A percentile compares a stretch with the other conserved stretches of the same genome.
Evolutionary conservation across 257 asterid species (phyloP).

Genomic region (Vinca minor): DNA sequence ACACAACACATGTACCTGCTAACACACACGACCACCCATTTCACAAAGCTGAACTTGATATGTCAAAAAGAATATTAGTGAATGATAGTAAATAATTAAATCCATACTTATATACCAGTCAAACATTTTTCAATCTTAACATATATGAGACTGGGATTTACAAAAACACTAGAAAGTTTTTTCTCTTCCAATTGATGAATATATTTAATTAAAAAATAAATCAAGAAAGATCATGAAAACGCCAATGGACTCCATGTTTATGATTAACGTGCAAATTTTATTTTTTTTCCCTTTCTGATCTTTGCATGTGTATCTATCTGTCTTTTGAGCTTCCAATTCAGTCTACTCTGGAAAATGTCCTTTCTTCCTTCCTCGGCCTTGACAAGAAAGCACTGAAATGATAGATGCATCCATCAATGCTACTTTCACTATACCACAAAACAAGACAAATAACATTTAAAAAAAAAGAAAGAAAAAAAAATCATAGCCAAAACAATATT

Average conservation of each 20-base stretch:
- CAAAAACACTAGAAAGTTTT: too few species aligned
- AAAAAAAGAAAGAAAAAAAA: conserved; percentile 7
- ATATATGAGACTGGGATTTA: too few species aligned
- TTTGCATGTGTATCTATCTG: conserved; percentile 19
- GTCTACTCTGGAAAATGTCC: conserved; percentile 38
- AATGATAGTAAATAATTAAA: too few species aligned
- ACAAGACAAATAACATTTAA: conserved; percentile 3
- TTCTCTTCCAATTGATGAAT: too few species aligned
- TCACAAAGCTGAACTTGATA: too few species aligned
- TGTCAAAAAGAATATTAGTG: too few species aligned
- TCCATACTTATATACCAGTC: too few species aligned
- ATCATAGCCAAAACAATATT: too few species aligned
- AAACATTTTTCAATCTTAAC: too few species aligned
- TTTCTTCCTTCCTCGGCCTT: conserved; percentile 76
- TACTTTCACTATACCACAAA: conserved; percentile 35
- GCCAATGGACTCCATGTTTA: not conserved
- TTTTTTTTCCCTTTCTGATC: conserved; percentile 19
- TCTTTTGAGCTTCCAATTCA: conserved; percentile 21
- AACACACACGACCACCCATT: too few species aligned
- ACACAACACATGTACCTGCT: too few species aligned
- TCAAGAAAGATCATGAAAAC: not conserved
- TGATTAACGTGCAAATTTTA: not conserved
- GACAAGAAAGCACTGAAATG: conserved; percentile 74
- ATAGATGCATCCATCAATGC: conserved; percentile 58
- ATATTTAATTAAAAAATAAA: too few species aligned